phyloP scores from a whole-genome alignment of 345 rosid genomes.

The Syzygium oleosum region DNA sequence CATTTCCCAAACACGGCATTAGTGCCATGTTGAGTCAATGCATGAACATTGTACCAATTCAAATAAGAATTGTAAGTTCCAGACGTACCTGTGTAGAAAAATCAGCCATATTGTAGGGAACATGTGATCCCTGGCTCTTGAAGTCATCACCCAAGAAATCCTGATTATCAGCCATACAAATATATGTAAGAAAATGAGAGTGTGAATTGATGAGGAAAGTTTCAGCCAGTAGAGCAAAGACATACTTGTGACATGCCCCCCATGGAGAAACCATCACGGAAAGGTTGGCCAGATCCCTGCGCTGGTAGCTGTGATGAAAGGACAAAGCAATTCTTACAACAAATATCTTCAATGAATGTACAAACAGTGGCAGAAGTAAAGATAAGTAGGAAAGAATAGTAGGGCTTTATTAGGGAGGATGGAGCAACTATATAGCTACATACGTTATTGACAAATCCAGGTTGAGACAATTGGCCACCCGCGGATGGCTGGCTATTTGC shows the following conservation, averaged over 20 bases:
- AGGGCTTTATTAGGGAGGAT: not conserved
- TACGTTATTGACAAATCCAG: conserved; percentile 83
- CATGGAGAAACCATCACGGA: conserved; percentile 96
- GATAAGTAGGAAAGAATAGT: not conserved
- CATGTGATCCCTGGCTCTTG: conserved; percentile 98
- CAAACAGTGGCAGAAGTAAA: not conserved
- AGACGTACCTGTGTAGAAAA: conserved; percentile 77
- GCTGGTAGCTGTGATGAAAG: conserved; percentile 39
- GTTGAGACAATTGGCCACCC: conserved; percentile 89
- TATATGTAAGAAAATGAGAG: not conserved
- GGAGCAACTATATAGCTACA: conserved; percentile 1
- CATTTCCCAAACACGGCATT: not conserved
- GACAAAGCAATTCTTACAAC: conserved; percentile 1
- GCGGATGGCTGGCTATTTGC: conserved; percentile 90
- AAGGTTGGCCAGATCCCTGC: conserved; percentile 85
- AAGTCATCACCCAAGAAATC: conserved; percentile 95
- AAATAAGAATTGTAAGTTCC: not conserved
- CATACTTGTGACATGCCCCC: conserved; percentile 97
- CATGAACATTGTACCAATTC: not conserved
- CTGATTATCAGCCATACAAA: conserved; percentile 24
- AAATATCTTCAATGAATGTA: not conserved
- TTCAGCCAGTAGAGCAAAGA: not conserved
- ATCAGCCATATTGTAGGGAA: conserved; percentile 78
- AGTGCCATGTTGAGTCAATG: not conserved
- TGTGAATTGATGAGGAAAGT: not conserved